Percentiles rank a stretch among this genome's conserved stretches.
phyloP scores from a whole-genome alignment of 495 filamentous ascomycete species.

The Penicillium salamii region DNA sequence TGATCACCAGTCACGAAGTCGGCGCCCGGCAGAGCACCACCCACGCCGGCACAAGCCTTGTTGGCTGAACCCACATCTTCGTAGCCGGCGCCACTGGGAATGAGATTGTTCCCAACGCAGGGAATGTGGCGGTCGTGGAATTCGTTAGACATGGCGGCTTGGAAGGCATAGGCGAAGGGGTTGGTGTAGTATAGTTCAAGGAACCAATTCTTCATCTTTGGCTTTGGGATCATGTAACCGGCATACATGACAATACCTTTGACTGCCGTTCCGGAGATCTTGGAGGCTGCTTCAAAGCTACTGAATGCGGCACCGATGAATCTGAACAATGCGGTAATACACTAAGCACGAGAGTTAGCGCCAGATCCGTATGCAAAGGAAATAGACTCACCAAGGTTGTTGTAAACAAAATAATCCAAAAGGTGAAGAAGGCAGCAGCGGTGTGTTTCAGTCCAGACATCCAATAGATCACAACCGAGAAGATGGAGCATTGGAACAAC shows the following conservation, averaged over 20 bases:
- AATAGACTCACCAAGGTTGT: slow-evolving; percentile 24
- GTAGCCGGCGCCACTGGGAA: slow-evolving; percentile 33
- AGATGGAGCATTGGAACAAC: slow-evolving; percentile 59
- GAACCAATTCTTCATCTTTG: slow-evolving; percentile 71
- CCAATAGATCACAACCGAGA: slow-evolving; percentile 70
- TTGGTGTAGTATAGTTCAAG: slow-evolving; percentile 69
- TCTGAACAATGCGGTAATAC: slow-evolving; percentile 50
- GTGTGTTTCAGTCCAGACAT: slow-evolving; percentile 54
- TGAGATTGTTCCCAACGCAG: slow-evolving; percentile 46
- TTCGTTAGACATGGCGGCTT: slow-evolving; percentile 64
- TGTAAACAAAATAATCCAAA: slow-evolving; percentile 42
- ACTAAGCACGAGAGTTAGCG: slow-evolving; percentile 13
- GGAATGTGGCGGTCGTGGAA: slow-evolving; percentile 52
- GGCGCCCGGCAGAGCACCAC: slow-evolving; percentile 42
- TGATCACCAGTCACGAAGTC: slow-evolving; percentile 42
- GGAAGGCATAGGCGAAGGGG: slow-evolving; percentile 70
- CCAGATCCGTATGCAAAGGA: too few species aligned
- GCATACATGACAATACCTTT: slow-evolving; percentile 53
- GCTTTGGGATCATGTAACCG: slow-evolving; percentile 59
- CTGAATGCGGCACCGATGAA: slow-evolving; percentile 44
- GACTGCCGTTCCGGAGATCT: slow-evolving; percentile 45
- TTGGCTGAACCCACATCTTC: slow-evolving; percentile 20
- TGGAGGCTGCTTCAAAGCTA: slow-evolving; percentile 51
- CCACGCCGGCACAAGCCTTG: slow-evolving; percentile 52
- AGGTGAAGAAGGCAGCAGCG: slow-evolving; percentile 52